Base-by-base conservation (phyloP, 768 basidiomycete species). In the Clitopilus passeckerianus region DNA sequence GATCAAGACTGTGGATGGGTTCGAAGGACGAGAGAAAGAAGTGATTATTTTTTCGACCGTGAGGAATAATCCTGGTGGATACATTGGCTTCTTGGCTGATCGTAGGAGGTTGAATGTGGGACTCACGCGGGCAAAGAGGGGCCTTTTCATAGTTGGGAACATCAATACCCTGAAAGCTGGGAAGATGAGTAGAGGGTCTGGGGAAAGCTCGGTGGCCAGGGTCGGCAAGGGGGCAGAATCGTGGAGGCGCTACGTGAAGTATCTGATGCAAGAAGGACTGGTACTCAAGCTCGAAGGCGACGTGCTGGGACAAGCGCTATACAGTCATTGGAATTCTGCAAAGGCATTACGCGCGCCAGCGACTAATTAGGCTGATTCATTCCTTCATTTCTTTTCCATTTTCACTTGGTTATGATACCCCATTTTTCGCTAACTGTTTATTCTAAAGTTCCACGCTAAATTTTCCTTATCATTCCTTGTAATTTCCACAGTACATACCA, bases 1-100 rank as follows among this genome's bases (percentile, higher is more conserved):
- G 71, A 82, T 96, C 66, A 92, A 91, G 75, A 96, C 94, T 0
- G 94, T 97, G 14, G 94, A 97, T 65, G 94, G 94, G 18, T 97
- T 95, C 70, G 93, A 97, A 71, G 94, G 94, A 12, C 82, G 93
- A 50, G 93, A 97, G 75, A 96, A 96, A 74, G 89, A 93, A 30
- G 85, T 96, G 43, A 91, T 97, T 62, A 80, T 97, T 44, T 95
- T 97, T 71, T 93, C 91, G 43, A 95, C 93, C 2, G 93, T 95
- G 54, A 81, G 95, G 56, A 91, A 90, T 70, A 97, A 97, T 66
- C 65, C 77, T 1, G 73, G 72, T 0, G 92, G 93, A 9, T 77
- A 84, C 59, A 92, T 97, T 66, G 95, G 95, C 0, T 97, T 97
- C 73, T 77, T 97, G 22, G 91, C 89, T 20, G 94, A 97, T 73